These are phyloP conservation scores for Penicillium pancosmium DNA, from an alignment of 495 filamentous ascomycete species.

Conservation along the genomic window DNA sequence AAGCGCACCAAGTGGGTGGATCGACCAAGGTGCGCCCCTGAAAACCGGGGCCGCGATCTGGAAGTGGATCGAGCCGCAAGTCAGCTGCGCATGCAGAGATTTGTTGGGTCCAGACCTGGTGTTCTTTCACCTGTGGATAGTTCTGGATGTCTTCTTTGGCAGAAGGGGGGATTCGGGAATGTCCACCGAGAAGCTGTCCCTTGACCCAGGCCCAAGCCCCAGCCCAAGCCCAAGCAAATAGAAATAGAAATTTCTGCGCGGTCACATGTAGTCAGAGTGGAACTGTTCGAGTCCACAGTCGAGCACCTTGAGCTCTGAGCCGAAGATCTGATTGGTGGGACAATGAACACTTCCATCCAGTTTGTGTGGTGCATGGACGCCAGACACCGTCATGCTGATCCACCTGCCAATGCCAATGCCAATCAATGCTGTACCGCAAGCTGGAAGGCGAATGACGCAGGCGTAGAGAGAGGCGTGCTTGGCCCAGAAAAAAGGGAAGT, in stretches of 20 bases:
- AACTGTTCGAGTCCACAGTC: background rate
- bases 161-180: background rate
- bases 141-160: background rate
- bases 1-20: conserved; percentile 3
- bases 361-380: conserved; percentile 14
- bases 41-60: conserved; percentile 26
- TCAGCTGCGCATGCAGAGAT: conserved; percentile 35
- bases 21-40: conserved; percentile 13
- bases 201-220: background rate
- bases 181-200: background rate
- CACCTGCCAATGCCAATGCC: conserved; percentile 7
- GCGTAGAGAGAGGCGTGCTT: background rate
- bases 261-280: conserved; percentile 32
- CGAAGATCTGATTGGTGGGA: conserved; percentile 43
- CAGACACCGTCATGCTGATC: conserved; percentile 28
- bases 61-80: conserved; percentile 28
- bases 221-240: background rate
- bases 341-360: conserved; percentile 19
- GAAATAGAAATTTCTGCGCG: conserved; percentile 34
- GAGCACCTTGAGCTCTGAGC: conserved; percentile 8
- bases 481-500: conserved; percentile 3
- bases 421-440: too few species aligned
- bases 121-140: background rate
- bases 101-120: conserved; percentile 4
- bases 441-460: conserved; percentile 23